A percentile compares a stretch with the other conserved stretches of the same genome.
phyloP scores from a whole-genome alignment of 2,329 filamentous ascomycete species.

The Pseudogymnoascus sp. region DNA sequence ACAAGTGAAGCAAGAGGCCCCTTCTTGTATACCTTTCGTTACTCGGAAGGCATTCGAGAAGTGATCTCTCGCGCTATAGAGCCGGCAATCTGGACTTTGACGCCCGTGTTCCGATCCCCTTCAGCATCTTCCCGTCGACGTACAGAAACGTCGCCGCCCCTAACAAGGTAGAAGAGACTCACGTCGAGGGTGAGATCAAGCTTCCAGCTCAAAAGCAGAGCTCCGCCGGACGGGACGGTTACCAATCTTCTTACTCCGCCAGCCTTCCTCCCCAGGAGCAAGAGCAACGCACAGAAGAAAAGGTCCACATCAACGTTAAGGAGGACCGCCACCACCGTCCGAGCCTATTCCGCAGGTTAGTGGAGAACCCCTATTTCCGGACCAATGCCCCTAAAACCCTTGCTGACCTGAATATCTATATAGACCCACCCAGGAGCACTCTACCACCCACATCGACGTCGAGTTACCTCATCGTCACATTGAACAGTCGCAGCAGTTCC shows the following conservation, averaged over 20 bases:
- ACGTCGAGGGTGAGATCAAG: slow-evolving; percentile 86
- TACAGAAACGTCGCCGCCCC: slow-evolving; percentile 68
- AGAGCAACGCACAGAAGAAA: slow-evolving; percentile 53
- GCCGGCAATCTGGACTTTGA: slow-evolving; percentile 99
- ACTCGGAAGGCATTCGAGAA: slow-evolving; percentile 61
- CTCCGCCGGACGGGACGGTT: slow-evolving; percentile 93
- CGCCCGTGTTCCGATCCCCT: slow-evolving; percentile 96
- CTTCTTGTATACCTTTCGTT: slow-evolving; percentile 64
- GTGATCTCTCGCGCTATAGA: slow-evolving; percentile 58
- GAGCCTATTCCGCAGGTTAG: slow-evolving; percentile 37
- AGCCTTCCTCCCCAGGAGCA: slow-evolving; percentile 57
- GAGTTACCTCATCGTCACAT: slow-evolving; percentile 32
- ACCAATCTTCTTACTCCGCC: slow-evolving; percentile 66
- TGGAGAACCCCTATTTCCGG: slow-evolving; percentile 20
- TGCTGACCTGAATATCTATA: background rate
- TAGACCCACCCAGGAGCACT: slow-evolving; percentile 33
- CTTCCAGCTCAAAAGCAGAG: slow-evolving; percentile 57
- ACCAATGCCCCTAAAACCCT: slow-evolving; percentile 18
- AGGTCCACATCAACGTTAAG: slow-evolving; percentile 73
- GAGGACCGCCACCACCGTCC: slow-evolving; percentile 69
- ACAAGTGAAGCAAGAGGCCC: slow-evolving; percentile 57
- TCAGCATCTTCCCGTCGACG: slow-evolving; percentile 99
- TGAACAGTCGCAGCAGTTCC: slow-evolving; percentile 33
- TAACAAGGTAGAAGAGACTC: slow-evolving; percentile 57
- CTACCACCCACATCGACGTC: slow-evolving; percentile 44